Conservation (phyloP, 2,329 filamentous ascomycete genomes). For the Stachybotrys chlorohalonatus region DNA sequence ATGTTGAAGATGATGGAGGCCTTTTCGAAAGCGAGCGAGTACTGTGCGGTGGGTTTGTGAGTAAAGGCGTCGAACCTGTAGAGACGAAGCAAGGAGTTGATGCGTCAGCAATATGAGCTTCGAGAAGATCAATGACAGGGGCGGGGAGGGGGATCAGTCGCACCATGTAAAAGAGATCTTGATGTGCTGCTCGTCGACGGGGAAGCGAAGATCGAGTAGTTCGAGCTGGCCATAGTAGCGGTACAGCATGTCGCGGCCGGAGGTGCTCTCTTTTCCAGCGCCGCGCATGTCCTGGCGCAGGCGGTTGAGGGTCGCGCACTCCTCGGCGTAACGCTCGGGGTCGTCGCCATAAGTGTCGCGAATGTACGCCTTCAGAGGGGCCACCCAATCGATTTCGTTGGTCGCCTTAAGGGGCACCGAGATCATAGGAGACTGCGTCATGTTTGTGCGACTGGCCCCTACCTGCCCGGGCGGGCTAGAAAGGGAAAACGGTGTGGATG, state of each 20-base stretch:
- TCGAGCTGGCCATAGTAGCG: conserved; percentile 97
- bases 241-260: conserved; percentile 87
- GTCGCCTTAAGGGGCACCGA: conserved; percentile 87
- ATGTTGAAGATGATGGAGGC: conserved; percentile 99
- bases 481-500: background rate
- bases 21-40: conserved; percentile 95
- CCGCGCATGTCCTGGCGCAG: conserved; percentile 97
- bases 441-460: conserved; percentile 21
- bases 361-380: conserved; percentile 88
- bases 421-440: conserved; percentile 90
- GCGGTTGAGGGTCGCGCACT: conserved; percentile 89
- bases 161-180: conserved; percentile 99
- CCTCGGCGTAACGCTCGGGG: conserved; percentile 88
- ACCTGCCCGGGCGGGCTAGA: background rate
- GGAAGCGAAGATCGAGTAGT: conserved; percentile 86
- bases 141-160: background rate
- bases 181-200: conserved; percentile 97
- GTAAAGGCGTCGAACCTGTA: conserved; percentile 97
- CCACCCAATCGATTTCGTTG: conserved; percentile 97
- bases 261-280: conserved; percentile 91
- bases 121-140: background rate
- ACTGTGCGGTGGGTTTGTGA: conserved; percentile 93
- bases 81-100: conserved; percentile 1
- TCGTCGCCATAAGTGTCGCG: conserved; percentile 91
- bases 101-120: conserved; percentile 2